Base-by-base conservation (phyloP, 345 rosid species). In the Syzygium aqueum region DNA sequence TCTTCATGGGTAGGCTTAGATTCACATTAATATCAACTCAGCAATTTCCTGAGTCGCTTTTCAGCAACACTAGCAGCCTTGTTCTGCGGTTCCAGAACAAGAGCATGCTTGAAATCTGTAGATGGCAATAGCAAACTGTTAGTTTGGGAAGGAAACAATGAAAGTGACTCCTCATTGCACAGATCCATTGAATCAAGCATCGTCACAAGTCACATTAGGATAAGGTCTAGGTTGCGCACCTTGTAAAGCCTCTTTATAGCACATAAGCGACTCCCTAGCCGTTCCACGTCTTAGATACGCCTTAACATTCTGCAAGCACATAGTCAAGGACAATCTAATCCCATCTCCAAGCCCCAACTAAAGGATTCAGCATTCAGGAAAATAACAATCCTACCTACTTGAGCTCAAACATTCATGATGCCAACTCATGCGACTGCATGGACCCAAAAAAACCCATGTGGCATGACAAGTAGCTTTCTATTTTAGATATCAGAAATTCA, bases 201-300 rank as follows among this genome's bases (percentile, higher is more conserved):
- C 30, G 43, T 52, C 65, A 17, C 63, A 11, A 11, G 63, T 16
- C 57, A 77, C 33, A 33, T 52, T 30, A 84, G 49, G 43, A 30
- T 13, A 28, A 84, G 65, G 49, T 21, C 65, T 21, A 9, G 28
- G 23, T 86, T 82, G 63, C 86, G 89, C 89, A 95, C 98, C 99
- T 92, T 93, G 94, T 87, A 92, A 92, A 88, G 99, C 96, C 89
- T 95, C 98, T 89, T 97, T 94, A 88, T 97, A 91, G 87, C 90
- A 87, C 52, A 91, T 87, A 86, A 97, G 98, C 11, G 98, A 92
- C 92, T 96, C 99, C 86, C 97, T 94, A 80, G 98, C 98, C 6
- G 98, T 93, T 90, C 98, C 99, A 51, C 98, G 97, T 89, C 99
- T 95, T 90, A 97, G 85, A 91, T 96, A 96, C 7, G 98, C 98